phyloP scores from a whole-genome alignment of 495 filamentous ascomycete genomes.

The Penicillium turbatum region DNA sequence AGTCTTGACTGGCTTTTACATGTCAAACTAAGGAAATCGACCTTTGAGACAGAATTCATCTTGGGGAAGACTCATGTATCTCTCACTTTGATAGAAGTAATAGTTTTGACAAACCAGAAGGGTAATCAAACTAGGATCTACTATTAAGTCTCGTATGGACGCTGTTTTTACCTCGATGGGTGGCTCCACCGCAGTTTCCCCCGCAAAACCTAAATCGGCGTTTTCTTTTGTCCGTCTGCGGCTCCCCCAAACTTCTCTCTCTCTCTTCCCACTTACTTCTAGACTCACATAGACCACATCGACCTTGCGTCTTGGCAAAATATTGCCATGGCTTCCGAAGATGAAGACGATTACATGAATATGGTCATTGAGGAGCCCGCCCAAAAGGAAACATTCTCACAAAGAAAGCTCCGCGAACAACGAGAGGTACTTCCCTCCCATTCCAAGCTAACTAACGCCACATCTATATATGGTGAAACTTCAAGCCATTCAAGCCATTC shows the following conservation, averaged over 20 bases:
- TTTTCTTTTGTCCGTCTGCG: slow-evolving; percentile 2
- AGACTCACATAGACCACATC: neutral
- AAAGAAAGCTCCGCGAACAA: slow-evolving; percentile 51
- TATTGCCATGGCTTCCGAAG: slow-evolving; percentile 31
- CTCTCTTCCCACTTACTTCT: neutral
- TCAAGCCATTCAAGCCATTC: too few species aligned
- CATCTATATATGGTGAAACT: neutral
- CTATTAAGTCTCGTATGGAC: neutral
- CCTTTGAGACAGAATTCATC: too few species aligned
- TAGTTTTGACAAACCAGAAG: too few species aligned
- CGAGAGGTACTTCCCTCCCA: slow-evolving; percentile 42
- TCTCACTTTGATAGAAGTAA: too few species aligned
- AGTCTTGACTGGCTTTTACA: too few species aligned
- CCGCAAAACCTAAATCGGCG: slow-evolving; percentile 21
- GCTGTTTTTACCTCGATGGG: neutral
- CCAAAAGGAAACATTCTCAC: slow-evolving; percentile 53
- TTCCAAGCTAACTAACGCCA: neutral
- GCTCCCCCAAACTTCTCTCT: neutral
- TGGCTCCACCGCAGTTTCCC: slow-evolving; percentile 9
- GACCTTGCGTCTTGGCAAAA: neutral
- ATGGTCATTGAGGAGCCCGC: slow-evolving; percentile 56
- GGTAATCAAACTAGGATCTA: too few species aligned
- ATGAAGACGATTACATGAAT: slow-evolving; percentile 62
- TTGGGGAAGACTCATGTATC: too few species aligned
- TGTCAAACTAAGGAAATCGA: too few species aligned